These are phyloP conservation scores for Flammula alnicola DNA, from an alignment of 1,284 basidiomycete genomes.

Conservation along the genomic window DNA sequence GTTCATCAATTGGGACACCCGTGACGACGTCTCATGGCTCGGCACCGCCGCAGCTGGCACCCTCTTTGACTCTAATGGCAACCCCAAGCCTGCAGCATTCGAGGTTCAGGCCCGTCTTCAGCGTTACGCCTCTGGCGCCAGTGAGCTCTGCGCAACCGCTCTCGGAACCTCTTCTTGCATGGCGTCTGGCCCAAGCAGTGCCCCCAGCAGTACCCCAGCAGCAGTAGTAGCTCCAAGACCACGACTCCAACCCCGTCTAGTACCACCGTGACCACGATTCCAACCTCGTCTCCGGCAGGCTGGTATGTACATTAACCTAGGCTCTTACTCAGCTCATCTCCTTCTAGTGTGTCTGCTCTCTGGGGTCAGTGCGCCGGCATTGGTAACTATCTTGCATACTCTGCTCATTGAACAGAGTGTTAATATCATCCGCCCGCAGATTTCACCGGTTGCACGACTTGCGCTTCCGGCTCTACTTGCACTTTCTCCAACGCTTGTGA, in stretches of 20 bases:
- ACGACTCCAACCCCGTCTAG: background rate
- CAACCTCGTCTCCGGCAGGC: too few relatives aligned
- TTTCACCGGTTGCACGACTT: too few relatives aligned
- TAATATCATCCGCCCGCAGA: too few relatives aligned
- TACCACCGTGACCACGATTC: background rate
- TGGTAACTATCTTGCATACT: too few relatives aligned
- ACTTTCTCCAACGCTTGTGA: too few relatives aligned
- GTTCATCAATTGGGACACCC: constrained; percentile 19
- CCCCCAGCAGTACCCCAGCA: background rate
- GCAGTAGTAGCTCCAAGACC: too few relatives aligned
- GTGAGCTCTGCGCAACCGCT: constrained; percentile 16
- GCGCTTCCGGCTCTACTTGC: too few relatives aligned
- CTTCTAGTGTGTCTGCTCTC: too few relatives aligned
- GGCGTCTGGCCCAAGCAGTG: constrained; percentile 13
- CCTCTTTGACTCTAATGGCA: constrained; percentile 18
- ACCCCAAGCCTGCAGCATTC: constrained; percentile 17
- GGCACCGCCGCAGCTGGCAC: constrained; percentile 15
- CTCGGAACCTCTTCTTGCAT: constrained; percentile 15
- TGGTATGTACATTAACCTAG: too few relatives aligned
- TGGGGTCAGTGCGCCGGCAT: too few relatives aligned
- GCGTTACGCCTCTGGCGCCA: constrained; percentile 13
- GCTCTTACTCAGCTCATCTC: too few relatives aligned
- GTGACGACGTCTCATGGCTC: constrained; percentile 17
- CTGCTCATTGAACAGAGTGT: too few relatives aligned
- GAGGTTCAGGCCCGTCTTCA: constrained; percentile 17